Conservation (phyloP, 176 grass and related monocot species). For the Oryza glaberrima region DNA sequence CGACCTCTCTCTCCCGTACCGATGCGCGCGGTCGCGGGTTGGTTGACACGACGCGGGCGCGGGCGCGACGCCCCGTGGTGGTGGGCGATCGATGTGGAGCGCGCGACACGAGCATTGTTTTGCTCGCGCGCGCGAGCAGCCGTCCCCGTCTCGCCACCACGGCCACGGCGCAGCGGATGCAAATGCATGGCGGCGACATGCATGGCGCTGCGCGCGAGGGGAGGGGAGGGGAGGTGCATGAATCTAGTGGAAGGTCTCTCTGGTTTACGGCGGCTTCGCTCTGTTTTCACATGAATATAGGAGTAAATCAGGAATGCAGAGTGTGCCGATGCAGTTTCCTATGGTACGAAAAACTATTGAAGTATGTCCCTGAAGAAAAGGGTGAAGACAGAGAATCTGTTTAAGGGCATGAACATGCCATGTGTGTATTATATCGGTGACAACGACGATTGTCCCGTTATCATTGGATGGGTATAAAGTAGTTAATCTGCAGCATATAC, state of each 20-base stretch:
- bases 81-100: neutral
- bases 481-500: too few relatives aligned
- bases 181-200: too few relatives aligned
- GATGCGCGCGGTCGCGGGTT: neutral
- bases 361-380: too few relatives aligned
- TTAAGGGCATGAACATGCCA: too few relatives aligned
- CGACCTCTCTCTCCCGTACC: neutral
- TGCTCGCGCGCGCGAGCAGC: neutral
- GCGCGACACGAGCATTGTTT: conserved; percentile 13
- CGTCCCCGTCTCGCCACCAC: neutral
- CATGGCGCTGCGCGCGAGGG: neutral
- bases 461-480: neutral
- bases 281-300: neutral
- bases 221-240: neutral
- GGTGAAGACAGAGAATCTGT: too few relatives aligned
- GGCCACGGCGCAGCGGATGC: too few relatives aligned
- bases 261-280: too few relatives aligned
- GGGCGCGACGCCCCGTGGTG: too few relatives aligned
- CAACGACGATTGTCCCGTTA: neutral
- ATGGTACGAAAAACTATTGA: too few relatives aligned
- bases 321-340: too few relatives aligned
- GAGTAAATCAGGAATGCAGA: too few relatives aligned
- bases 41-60: neutral
- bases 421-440: neutral
- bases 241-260: too few relatives aligned